Base-by-base conservation (phyloP, 805 yeast species). In the Wickerhamiella domercqiae region DNA sequence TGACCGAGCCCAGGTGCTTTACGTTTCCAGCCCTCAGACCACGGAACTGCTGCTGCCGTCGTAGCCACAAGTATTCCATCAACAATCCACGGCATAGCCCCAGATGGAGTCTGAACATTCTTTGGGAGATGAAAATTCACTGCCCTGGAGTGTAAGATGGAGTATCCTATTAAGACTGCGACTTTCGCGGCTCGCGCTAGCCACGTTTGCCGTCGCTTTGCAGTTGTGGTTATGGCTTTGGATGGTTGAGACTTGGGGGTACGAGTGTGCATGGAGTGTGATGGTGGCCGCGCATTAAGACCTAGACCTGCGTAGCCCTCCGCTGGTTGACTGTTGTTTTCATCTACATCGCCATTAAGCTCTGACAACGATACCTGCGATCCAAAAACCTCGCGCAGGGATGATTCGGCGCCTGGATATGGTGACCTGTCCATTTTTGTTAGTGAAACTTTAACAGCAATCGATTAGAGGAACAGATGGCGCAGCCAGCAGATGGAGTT, bases 351-450 rank as follows among this genome's bases (percentile, higher is more conserved):
- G 21, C 63, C 56, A 25, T 48, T 51, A 32, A 56, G 51, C 43
- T 61, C 65, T 1, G 57, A 54, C 24, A 60, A 52, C 21, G 60
- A 52, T 9, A 54, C 57, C 22, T 50, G 49, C 9, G 64, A 56
- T 5, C 65, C 65, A 43, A 61, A 61, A 24, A 61, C 62, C 14
- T 56, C 61, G 7, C 50, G 46, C 14, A 61, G 47, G 7, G 63
- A 35, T 5, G 49, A 46, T 7, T n/a, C n/a, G n/a, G n/a, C n/a
- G n/a, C n/a, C n/a, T n/a, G n/a, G n/a, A n/a, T n/a, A n/a, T n/a
- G n/a, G n/a, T n/a, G n/a, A n/a, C n/a, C n/a, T n/a, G n/a, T n/a
- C n/a, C n/a, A n/a, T n/a, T n/a, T n/a, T n/a, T n/a, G n/a, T n/a
- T n/a, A n/a, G n/a, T n/a, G n/a, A n/a, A n/a, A n/a, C n/a, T n/a